Conservation (phyloP, 2,329 filamentous ascomycete species). For the Fusarium irregulare region DNA sequence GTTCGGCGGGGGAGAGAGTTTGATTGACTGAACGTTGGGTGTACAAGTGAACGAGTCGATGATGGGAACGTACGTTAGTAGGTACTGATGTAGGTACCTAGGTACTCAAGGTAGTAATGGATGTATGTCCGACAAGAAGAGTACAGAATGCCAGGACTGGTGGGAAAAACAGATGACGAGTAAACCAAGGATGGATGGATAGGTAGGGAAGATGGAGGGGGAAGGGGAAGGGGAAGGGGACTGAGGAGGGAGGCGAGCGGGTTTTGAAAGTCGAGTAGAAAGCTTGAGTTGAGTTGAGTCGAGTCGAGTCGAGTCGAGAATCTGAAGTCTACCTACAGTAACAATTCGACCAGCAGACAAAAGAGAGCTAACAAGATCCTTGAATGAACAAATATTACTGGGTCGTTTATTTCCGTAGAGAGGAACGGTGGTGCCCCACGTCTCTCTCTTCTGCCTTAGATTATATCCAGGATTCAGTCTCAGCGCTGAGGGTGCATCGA, state of each 20-base stretch:
- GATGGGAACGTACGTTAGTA: slow-evolving; percentile 6
- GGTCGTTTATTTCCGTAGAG: slow-evolving; percentile 26
- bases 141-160: neutral
- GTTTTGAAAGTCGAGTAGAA: slow-evolving; percentile 23
- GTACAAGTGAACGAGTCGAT: slow-evolving; percentile 2
- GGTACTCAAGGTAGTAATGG: too few relatives aligned
- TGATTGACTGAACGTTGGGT: slow-evolving; percentile 6
- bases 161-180: slow-evolving; percentile 3
- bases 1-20: slow-evolving; percentile 11
- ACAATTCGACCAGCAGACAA: neutral
- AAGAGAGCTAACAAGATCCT: slow-evolving; percentile 14
- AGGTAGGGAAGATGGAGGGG: neutral
- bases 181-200: neutral
- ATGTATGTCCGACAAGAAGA: neutral
- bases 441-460: neutral
- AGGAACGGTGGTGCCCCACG: slow-evolving; percentile 28
- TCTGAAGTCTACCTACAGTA: slow-evolving; percentile 9
- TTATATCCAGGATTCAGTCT: slow-evolving; percentile 6
- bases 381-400: slow-evolving; percentile 24
- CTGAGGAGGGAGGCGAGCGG: slow-evolving; percentile 16
- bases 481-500: slow-evolving; percentile 25
- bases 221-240: neutral
- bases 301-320: slow-evolving; percentile 14
- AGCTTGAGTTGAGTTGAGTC: slow-evolving; percentile 13
- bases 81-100: too few relatives aligned